phyloP scores from a whole-genome alignment of 1,284 basidiomycete species.

The Irpex rosettiformis region DNA sequence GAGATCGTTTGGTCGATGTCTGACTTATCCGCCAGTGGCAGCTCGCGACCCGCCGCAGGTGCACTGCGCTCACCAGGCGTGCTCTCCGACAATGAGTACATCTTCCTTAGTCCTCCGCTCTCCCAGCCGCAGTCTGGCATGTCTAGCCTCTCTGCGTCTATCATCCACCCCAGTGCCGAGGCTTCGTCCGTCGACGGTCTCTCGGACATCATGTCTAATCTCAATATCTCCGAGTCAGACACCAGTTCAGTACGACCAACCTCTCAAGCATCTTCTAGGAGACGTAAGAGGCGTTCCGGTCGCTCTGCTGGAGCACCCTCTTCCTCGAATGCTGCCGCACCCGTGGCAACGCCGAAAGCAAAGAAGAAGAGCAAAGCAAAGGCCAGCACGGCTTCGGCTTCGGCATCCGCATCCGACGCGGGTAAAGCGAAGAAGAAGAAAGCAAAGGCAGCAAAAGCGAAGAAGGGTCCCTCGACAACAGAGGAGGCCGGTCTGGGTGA shows the following conservation, averaged over 20 bases:
- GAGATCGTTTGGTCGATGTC: constrained; percentile 54
- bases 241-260: constrained; percentile 3
- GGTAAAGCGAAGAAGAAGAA: constrained; percentile 8
- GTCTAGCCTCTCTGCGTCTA: background rate
- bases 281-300: constrained; percentile 1
- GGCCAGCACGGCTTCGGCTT: constrained; percentile 5
- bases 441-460: constrained; percentile 15
- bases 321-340: background rate
- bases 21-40: constrained; percentile 22
- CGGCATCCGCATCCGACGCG: background rate
- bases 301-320: background rate
- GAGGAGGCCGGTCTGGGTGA: constrained; percentile 24
- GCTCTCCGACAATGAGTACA: constrained; percentile 30
- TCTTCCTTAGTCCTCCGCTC: constrained; percentile 25
- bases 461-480: constrained; percentile 11
- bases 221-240: constrained; percentile 7
- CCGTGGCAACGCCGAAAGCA: constrained; percentile 1
- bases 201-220: constrained; percentile 10
- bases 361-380: constrained; percentile 13
- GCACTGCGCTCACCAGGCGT: constrained; percentile 21
- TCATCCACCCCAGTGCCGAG: background rate
- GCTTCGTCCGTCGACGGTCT: constrained; percentile 10
- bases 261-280: constrained; percentile 8
- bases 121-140: background rate
- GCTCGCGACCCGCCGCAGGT: constrained; percentile 18